These are phyloP conservation scores for Radiomyces spectabilis DNA, from an alignment of 192 early-diverging fungal species.

Conservation along the genomic window DNA sequence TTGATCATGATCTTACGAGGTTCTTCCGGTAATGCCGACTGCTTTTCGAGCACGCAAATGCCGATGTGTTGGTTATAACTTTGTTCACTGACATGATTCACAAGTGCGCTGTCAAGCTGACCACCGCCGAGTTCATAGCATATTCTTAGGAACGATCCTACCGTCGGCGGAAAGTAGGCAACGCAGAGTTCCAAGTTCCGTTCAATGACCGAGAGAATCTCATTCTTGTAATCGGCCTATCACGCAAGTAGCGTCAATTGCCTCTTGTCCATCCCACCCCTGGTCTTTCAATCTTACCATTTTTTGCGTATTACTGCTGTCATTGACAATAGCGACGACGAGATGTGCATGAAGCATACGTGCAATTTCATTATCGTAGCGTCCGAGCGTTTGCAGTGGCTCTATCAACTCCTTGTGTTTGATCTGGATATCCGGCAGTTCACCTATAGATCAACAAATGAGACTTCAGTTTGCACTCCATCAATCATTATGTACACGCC, in stretches of 20 bases:
- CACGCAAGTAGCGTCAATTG: too few relatives aligned
- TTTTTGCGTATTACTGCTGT: too few relatives aligned
- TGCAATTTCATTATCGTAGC: conserved; percentile 53
- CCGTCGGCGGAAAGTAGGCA: conserved; percentile 32
- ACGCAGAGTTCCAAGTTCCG: conserved; percentile 27
- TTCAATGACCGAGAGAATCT: conserved; percentile 17
- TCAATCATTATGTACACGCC: not conserved
- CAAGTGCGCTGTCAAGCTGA: conserved; percentile 18
- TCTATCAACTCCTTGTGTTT: conserved; percentile 51
- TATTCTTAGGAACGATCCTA: conserved; percentile 42
- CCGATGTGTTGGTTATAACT: conserved; percentile 48
- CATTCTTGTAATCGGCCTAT: conserved; percentile 13
- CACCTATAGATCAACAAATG: conserved; percentile 32
- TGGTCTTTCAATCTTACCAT: too few relatives aligned
- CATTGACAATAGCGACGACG: conserved; percentile 31
- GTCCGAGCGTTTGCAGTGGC: conserved; percentile 55
- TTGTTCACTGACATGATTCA: conserved; percentile 24
- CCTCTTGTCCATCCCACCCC: too few relatives aligned
- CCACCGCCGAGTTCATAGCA: conserved; percentile 33
- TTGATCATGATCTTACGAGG: not conserved
- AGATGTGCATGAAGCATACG: conserved; percentile 36
- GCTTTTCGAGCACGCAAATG: conserved; percentile 40
- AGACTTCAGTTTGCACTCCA: not conserved
- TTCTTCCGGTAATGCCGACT: conserved; percentile 20
- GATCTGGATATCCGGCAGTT: conserved; percentile 79